These are phyloP conservation scores for Colletotrichum sp. DNA, from an alignment of 2,329 filamentous ascomycete species.

Conservation along the genomic window DNA sequence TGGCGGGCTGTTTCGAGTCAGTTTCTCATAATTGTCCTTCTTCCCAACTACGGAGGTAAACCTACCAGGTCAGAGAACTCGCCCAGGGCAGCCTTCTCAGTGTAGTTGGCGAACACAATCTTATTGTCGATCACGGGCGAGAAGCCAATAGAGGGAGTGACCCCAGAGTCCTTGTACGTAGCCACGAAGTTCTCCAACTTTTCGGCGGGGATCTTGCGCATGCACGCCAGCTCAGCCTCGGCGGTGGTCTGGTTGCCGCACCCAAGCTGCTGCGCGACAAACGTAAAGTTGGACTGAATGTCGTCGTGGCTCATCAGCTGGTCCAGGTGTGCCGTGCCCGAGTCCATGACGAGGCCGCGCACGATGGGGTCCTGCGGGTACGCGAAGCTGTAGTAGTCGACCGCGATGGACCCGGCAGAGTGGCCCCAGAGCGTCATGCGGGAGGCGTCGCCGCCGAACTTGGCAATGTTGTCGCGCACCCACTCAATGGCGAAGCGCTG, in stretches of 20 bases:
- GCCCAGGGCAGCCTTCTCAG: conserved; percentile 23
- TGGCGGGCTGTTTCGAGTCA: neutral
- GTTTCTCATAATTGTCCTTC: neutral
- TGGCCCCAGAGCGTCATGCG: conserved; percentile 53
- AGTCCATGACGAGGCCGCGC: conserved; percentile 40
- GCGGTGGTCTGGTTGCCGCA: conserved; percentile 36
- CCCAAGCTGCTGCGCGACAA: conserved; percentile 41
- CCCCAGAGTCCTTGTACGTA: conserved; percentile 27
- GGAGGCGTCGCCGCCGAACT: conserved; percentile 54
- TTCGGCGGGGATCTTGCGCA: conserved; percentile 36
- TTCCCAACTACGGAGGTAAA: rapidly evolving
- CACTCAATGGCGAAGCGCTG: conserved; percentile 58
- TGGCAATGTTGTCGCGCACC: conserved; percentile 52
- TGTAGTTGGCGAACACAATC: conserved; percentile 38
- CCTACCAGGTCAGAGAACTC: conserved; percentile 9
- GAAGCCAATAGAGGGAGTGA: conserved; percentile 32
- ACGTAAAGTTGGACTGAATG: conserved; percentile 38
- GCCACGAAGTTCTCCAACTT: conserved; percentile 36
- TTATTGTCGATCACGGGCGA: conserved; percentile 32
- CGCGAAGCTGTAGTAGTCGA: conserved; percentile 44
- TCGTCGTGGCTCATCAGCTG: conserved; percentile 38
- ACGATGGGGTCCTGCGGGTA: conserved; percentile 47
- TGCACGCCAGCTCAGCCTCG: conserved; percentile 37
- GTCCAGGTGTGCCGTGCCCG: conserved; percentile 29
- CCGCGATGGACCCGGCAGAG: conserved; percentile 46